Evolutionary conservation across 2,329 filamentous ascomycete species (phyloP), one percentile per base, ranked within the genome.

Genomic region (Talaromyces sp.): DNA sequence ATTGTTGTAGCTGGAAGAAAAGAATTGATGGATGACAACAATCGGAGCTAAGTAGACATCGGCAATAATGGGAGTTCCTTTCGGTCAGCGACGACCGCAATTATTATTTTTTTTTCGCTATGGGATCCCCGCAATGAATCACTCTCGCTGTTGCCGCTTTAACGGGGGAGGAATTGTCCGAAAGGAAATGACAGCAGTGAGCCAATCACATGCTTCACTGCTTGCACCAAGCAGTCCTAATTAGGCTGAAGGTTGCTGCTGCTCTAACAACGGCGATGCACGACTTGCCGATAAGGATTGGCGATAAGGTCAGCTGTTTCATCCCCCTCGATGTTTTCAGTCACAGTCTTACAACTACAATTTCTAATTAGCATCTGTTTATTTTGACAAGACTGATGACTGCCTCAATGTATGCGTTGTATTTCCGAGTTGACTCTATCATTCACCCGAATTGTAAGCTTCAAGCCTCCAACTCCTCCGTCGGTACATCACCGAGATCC

Each of bases 401-500:
- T n/a, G 49, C 25, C 17, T 56, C 37, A 2, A 15, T 52, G 17
- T 31, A 22, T 39, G 11, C 7, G 8, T 37, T 37, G 52, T 19
- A 37, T 39, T 37, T 39, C 6, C 11, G 17, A 9, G n/a, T 22
- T 15, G 27, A 19, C 31, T 54, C 50, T 54, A 37, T 22, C 17
- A 35, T 22, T 8, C 9, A 2, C 50, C 27, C 15, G 13, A 35
- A 31, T 13, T 37, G 27, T 19, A 27, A 7, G 25, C 22, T 62
- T 76, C 67, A 79, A 54, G 75, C 83, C 77, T 92, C 90, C 75
- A 95, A 82, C 79, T 94, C 91, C 73, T 92, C 89, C 67, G 90
- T 85, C 13, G 89, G 87, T 71, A 93, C 84, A 72, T 93, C 90
- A 45, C 88, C 87, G 68, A 91, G 83, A 73, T 93, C 90, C 71